phyloP scores from a whole-genome alignment of 306 rosid species.

The Cercis canadensis region DNA sequence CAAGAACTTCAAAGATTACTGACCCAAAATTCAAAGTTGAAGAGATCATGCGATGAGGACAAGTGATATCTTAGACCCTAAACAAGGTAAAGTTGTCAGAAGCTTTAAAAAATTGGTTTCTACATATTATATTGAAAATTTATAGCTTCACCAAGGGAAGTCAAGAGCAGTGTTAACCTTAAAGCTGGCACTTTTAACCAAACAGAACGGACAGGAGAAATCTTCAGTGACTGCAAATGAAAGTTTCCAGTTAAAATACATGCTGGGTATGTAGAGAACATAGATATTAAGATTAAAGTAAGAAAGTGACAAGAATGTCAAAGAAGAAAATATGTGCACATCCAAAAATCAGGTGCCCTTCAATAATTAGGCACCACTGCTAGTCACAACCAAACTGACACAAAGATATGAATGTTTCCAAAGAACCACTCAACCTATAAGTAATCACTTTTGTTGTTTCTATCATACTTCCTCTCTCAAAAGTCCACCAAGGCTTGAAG shows the following conservation, averaged over 20 bases:
- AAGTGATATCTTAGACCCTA: conserved; percentile 85
- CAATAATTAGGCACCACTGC: neutral
- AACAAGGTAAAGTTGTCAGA: conserved; percentile 28
- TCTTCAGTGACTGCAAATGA: conserved; percentile 75
- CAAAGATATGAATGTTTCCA: neutral
- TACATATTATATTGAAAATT: conserved; percentile 19
- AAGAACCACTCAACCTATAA: conserved; percentile 1
- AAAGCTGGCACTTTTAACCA: conserved; percentile 71
- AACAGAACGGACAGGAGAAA: conserved; percentile 85
- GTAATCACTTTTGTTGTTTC: neutral
- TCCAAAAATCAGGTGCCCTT: conserved; percentile 13
- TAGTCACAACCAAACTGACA: conserved; percentile 8
- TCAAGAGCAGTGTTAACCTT: conserved; percentile 59
- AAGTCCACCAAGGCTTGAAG: no score
- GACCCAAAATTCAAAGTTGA: conserved; percentile 88
- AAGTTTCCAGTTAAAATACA: conserved; percentile 38
- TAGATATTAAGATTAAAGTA: conserved; percentile 15
- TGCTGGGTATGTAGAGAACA: conserved; percentile 1
- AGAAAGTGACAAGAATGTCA: neutral
- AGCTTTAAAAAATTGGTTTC: conserved; percentile 30
- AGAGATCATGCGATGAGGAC: conserved; percentile 70
- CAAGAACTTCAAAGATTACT: conserved; percentile 48
- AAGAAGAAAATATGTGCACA: conserved; percentile 1
- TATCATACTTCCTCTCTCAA: no score
- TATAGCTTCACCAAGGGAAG: conserved; percentile 8